These are phyloP conservation scores for Xerocomus amazonicus DNA, from an alignment of 1,284 basidiomycete species.

Conservation along the genomic window DNA sequence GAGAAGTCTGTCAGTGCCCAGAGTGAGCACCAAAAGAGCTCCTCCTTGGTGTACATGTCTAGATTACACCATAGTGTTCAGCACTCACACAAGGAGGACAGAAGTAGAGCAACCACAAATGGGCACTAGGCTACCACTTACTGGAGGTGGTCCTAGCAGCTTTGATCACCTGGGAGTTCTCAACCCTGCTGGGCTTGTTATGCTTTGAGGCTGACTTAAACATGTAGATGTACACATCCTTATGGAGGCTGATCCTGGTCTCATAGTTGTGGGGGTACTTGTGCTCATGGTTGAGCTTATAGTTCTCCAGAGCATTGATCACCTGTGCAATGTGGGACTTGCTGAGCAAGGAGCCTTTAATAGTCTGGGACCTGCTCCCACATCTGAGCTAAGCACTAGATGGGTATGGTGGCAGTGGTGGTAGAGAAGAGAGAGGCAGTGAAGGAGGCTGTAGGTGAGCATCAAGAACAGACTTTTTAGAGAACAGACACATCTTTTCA, in stretches of 20 bases:
- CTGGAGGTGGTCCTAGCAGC: no score
- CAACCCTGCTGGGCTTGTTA: background rate
- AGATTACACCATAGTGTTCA: no score
- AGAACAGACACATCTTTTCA: slow-evolving; percentile 21
- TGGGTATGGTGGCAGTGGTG: no score
- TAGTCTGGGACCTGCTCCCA: slow-evolving; percentile 7
- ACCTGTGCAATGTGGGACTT: slow-evolving; percentile 8
- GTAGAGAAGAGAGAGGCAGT: no score
- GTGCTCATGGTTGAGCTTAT: background rate
- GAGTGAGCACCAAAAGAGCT: background rate
- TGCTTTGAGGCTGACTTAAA: background rate
- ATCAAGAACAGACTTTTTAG: no score
- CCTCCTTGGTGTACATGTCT: no score
- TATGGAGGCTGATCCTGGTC: background rate
- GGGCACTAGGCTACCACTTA: no score
- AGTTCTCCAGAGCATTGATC: background rate
- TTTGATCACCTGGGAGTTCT: no score
- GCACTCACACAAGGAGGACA: no score
- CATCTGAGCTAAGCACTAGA: background rate
- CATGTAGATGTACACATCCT: background rate
- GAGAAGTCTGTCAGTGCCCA: background rate
- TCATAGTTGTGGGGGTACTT: background rate
- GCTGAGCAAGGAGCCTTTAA: slow-evolving; percentile 11
- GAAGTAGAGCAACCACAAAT: no score
- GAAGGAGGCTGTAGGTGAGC: no score